Conservation (phyloP, 1,139 yeast species). For the Chernovozyma aurita region DNA sequence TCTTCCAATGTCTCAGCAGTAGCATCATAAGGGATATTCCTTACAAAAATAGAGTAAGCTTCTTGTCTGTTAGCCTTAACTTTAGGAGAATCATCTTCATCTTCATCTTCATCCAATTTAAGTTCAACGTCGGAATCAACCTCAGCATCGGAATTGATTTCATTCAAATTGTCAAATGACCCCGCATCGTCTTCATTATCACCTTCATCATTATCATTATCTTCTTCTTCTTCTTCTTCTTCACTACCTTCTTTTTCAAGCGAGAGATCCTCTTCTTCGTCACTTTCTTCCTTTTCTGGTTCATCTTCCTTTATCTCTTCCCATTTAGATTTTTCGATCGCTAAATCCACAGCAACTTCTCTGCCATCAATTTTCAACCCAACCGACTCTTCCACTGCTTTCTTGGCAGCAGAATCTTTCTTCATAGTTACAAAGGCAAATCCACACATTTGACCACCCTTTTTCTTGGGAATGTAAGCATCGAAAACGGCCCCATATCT, state of each 20-base stretch:
- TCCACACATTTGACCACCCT: constrained; percentile 88
- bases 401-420: constrained; percentile 70
- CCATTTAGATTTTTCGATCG: constrained; percentile 87
- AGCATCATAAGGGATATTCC: constrained; percentile 94
- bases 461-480: constrained; percentile 83
- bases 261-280: constrained; percentile 20
- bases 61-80: constrained; percentile 59
- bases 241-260: constrained; percentile 22
- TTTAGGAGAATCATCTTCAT: constrained; percentile 26
- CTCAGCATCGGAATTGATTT: constrained; percentile 19
- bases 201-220: constrained; percentile 18
- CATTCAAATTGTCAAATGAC: constrained; percentile 5
- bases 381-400: constrained; percentile 68
- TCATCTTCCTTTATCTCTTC: constrained; percentile 38
- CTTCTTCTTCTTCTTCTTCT: constrained; percentile 32
- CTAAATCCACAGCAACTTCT: constrained; percentile 91
- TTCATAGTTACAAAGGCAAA: constrained; percentile 94
- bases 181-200: constrained; percentile 28
- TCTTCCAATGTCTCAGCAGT: constrained; percentile 71
- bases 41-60: constrained; percentile 70
- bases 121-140: constrained; percentile 24
- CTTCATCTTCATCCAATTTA: constrained; percentile 25
- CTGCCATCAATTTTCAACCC: constrained; percentile 86
- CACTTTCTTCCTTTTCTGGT: constrained; percentile 34
- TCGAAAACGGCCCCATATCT: constrained; percentile 86